Percentiles rank a stretch among this genome's conserved stretches.
phyloP scores from a whole-genome alignment of 805 yeast genomes.

The Ogataea pignaliae region DNA sequence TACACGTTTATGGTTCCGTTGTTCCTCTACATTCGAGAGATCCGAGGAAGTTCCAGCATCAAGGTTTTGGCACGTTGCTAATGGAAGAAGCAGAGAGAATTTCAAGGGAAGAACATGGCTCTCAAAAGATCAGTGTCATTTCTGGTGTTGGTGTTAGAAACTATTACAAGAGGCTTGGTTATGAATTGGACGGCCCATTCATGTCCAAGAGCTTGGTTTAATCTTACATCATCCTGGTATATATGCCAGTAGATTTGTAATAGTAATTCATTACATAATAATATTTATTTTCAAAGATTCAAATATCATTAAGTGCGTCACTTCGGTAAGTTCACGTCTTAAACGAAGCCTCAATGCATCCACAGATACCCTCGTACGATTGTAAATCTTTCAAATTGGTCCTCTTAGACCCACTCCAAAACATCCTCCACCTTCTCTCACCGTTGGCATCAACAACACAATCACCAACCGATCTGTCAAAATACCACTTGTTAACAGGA shows the following conservation, averaged over 20 bases:
- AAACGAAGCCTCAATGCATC: slow-evolving; percentile 54
- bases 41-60: slow-evolving; percentile 97
- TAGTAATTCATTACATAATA: not conserved
- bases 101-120: slow-evolving; percentile 92
- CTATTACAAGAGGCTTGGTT: slow-evolving; percentile 89
- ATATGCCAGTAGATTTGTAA: too few relatives aligned
- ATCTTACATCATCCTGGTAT: too few relatives aligned
- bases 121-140: slow-evolving; percentile 85
- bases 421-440: slow-evolving; percentile 32
- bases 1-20: slow-evolving; percentile 96
- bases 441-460: slow-evolving; percentile 31
- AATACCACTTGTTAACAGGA: slow-evolving; percentile 97
- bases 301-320: too few relatives aligned
- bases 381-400: slow-evolving; percentile 33
- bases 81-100: slow-evolving; percentile 99
- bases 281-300: not conserved
- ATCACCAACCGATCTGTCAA: slow-evolving; percentile 81
- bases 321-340: too few relatives aligned
- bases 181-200: slow-evolving; percentile 89
- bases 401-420: slow-evolving; percentile 36
- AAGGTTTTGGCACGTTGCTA: slow-evolving; percentile 93
- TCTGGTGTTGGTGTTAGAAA: slow-evolving; percentile 98
- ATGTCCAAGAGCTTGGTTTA: slow-evolving; percentile 67
- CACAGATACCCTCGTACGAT: slow-evolving; percentile 51
- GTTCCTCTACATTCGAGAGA: slow-evolving; percentile 95